phyloP scores from a whole-genome alignment of 1,284 basidiomycete species.

The Peniophora sp. region DNA sequence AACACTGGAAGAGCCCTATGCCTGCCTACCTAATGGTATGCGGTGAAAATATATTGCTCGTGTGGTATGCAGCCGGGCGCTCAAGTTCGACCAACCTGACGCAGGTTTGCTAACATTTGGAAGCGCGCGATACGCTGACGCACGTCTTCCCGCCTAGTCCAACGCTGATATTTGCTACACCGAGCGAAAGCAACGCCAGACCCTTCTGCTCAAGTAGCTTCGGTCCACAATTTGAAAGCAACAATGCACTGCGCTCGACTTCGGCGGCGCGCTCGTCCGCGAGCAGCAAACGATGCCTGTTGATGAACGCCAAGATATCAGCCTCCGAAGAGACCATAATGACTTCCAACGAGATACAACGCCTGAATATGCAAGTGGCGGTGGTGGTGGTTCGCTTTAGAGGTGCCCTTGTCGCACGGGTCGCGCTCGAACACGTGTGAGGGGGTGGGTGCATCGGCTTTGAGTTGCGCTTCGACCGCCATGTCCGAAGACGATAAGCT shows the following conservation, averaged over 20 bases:
- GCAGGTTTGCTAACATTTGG: conserved; percentile 18
- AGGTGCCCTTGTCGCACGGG: too few relatives aligned
- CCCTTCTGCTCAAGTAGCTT: conserved; percentile 86
- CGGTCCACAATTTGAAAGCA: conserved; percentile 79
- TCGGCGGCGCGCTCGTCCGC: conserved; percentile 74
- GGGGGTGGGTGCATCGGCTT: too few relatives aligned
- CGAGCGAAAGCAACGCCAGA: conserved; percentile 69
- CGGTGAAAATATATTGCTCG: conserved; percentile 66
- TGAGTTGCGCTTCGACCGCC: too few relatives aligned
- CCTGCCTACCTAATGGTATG: conserved; percentile 68
- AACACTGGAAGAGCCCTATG: not conserved
- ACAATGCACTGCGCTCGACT: conserved; percentile 70
- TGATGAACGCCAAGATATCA: conserved; percentile 56
- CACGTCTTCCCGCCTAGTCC: conserved; percentile 91
- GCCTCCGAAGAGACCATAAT: conserved; percentile 24
- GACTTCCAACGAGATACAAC: too few relatives aligned
- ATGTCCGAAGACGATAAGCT: too few relatives aligned
- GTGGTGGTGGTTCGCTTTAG: too few relatives aligned
- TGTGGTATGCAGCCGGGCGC: conserved; percentile 75
- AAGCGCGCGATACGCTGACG: conserved; percentile 15
- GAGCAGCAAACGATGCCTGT: conserved; percentile 64
- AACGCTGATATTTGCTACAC: conserved; percentile 61
- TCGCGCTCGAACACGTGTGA: too few relatives aligned
- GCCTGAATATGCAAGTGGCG: too few relatives aligned
- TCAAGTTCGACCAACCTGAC: conserved; percentile 80